Percentiles rank a stretch among this genome's conserved stretches.
Evolutionary conservation across 2,329 filamentous ascomycete species (phyloP).

Genomic region (Colletotrichum cereale): DNA sequence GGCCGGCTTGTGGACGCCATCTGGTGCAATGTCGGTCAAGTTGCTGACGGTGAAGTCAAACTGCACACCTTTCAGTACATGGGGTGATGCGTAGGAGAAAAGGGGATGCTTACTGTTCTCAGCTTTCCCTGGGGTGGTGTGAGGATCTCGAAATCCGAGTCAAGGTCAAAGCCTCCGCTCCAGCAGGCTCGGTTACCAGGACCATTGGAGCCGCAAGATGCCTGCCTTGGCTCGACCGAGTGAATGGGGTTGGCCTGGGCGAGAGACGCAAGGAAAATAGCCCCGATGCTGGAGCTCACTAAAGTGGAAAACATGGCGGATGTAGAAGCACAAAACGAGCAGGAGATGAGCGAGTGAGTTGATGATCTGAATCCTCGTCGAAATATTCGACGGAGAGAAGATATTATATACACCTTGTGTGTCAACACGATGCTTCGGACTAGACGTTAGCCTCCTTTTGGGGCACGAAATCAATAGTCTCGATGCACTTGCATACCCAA

Average conservation of each 20-base stretch:
- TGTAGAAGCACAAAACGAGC: neutral
- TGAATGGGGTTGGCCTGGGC: conserved; percentile 29
- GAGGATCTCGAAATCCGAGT: conserved; percentile 47
- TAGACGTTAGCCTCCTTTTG: conserved; percentile 12
- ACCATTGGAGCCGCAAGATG: conserved; percentile 47
- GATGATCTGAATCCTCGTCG: conserved; percentile 7
- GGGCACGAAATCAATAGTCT: conserved; percentile 31
- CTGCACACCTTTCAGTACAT: conserved; percentile 31
- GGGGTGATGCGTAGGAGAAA: too few species aligned
- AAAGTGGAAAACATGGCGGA: conserved; percentile 23
- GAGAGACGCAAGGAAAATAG: conserved; percentile 29
- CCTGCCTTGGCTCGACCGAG: conserved; percentile 12
- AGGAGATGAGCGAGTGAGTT: conserved; percentile 34
- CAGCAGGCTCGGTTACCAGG: conserved; percentile 49
- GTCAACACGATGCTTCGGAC: conserved; percentile 2
- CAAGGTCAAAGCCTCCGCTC: conserved; percentile 48
- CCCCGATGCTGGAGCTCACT: conserved; percentile 24
- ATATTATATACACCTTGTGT: conserved; percentile 36
- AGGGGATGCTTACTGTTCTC: conserved; percentile 41
- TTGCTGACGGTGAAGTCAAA: conserved; percentile 47
- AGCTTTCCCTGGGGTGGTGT: conserved; percentile 45
- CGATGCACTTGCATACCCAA: conserved; percentile 24
- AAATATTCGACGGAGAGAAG: conserved; percentile 3
- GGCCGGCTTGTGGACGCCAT: conserved; percentile 44
- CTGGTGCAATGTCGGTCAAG: conserved; percentile 40